Evolutionary conservation across 2,329 filamentous ascomycete genomes (phyloP).

Genomic region (Celoporthe dispersa): DNA sequence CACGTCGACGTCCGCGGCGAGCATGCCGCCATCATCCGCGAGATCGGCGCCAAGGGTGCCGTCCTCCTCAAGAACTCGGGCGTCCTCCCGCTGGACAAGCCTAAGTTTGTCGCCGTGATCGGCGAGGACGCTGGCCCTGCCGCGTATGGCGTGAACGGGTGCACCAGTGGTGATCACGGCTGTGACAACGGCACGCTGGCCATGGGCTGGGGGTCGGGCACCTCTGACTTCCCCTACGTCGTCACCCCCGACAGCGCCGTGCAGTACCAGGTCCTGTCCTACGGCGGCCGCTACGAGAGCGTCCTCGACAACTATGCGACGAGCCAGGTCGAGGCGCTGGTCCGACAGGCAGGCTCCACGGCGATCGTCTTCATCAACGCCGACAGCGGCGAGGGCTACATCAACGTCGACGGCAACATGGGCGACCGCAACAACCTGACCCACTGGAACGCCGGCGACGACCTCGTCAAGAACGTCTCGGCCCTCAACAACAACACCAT

Average conservation of each 20-base stretch:
- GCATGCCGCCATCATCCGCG: slow-evolving; percentile 74
- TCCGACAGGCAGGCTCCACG: slow-evolving; percentile 66
- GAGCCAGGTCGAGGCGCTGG: slow-evolving; percentile 63
- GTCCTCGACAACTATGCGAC: slow-evolving; percentile 68
- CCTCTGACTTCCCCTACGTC: slow-evolving; percentile 75
- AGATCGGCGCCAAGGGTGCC: slow-evolving; percentile 77
- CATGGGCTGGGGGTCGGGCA: slow-evolving; percentile 82
- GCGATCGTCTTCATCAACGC: slow-evolving; percentile 91
- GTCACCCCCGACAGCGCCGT: slow-evolving; percentile 75
- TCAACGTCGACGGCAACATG: slow-evolving; percentile 78
- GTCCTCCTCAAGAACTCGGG: slow-evolving; percentile 88
- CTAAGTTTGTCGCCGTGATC: slow-evolving; percentile 76
- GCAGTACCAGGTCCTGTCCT: slow-evolving; percentile 62
- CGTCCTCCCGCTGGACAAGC: slow-evolving; percentile 76
- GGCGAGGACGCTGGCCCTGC: slow-evolving; percentile 84
- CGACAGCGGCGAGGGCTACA: slow-evolving; percentile 84
- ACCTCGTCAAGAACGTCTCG: slow-evolving; percentile 79
- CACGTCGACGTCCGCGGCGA: slow-evolving; percentile 83
- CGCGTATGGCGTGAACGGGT: slow-evolving; percentile 77
- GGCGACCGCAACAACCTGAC: slow-evolving; percentile 94
- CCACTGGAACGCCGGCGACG: slow-evolving; percentile 82
- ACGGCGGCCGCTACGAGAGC: slow-evolving; percentile 66
- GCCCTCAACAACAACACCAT: slow-evolving; percentile 84
- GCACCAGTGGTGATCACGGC: slow-evolving; percentile 60
- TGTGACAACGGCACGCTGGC: slow-evolving; percentile 66